A percentile compares a stretch with the other conserved stretches of the same genome.
Evolutionary conservation across 352 stramenopile genomes (phyloP).

Genomic region (Phytophthora vignae): DNA sequence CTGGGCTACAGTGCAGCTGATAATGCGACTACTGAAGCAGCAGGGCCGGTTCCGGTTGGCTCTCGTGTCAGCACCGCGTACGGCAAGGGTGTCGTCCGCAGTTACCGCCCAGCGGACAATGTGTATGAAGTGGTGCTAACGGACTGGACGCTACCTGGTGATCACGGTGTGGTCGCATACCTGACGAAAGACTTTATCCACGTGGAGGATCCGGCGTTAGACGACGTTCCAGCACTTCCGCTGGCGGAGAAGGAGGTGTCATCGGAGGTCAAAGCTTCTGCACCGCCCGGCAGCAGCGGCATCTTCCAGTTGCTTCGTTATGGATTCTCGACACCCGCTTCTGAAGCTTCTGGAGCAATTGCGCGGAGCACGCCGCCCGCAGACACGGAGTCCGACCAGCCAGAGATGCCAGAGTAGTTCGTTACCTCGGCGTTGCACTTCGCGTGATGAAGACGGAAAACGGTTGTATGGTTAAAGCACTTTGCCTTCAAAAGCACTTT

Average conservation of each 20-base stretch:
- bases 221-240: conserved; percentile 50
- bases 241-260: conserved; percentile 31
- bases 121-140: conserved; percentile 61
- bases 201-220: conserved; percentile 28
- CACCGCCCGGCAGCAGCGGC: conserved; percentile 51
- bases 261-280: conserved; percentile 13
- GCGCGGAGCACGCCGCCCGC: background rate
- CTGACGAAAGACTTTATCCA: conserved; percentile 55
- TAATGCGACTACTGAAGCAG: conserved; percentile 4
- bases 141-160: conserved; percentile 49
- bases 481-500: no score
- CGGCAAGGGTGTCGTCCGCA: conserved; percentile 56
- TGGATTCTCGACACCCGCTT: conserved; percentile 25
- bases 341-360: background rate
- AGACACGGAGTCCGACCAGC: no score
- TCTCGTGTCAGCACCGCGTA: conserved; percentile 61
- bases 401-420: no score
- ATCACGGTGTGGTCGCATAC: conserved; percentile 54
- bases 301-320: conserved; percentile 80
- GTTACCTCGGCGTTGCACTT: no score
- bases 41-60: conserved; percentile 30
- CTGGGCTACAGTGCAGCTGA: conserved; percentile 40
- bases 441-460: no score
- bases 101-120: conserved; percentile 43
- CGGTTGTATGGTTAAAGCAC: no score